Conservation (phyloP, 306 rosid genomes). For the Dalbergia cultrata region DNA sequence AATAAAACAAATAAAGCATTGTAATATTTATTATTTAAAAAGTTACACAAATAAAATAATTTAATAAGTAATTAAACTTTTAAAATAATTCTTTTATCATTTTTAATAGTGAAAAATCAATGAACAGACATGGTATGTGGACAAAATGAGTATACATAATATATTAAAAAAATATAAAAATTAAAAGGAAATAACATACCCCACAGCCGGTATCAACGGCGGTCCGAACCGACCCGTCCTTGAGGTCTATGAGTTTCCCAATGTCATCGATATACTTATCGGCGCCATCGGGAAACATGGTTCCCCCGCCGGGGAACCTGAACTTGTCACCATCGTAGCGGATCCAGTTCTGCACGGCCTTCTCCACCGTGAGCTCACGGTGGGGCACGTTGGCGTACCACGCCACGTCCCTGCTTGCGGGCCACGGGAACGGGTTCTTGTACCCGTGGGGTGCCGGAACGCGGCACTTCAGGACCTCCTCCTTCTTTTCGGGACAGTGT, state of each 20-base stretch:
- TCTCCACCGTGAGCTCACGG: conserved; percentile 86
- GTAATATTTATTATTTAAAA: too few relatives aligned
- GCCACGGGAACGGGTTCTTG: conserved; percentile 75
- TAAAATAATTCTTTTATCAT: too few relatives aligned
- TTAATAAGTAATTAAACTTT: too few relatives aligned
- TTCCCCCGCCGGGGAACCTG: conserved; percentile 88
- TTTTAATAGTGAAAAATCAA: too few relatives aligned
- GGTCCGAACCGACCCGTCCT: conserved; percentile 72
- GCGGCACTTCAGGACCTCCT: conserved; percentile 67
- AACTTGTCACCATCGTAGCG: conserved; percentile 71
- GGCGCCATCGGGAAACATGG: conserved; percentile 89
- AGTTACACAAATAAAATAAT: too few relatives aligned
- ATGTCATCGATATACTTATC: conserved; percentile 87
- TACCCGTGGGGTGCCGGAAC: conserved; percentile 82
- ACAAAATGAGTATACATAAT: background rate
- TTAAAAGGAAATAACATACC: conserved; percentile 48
- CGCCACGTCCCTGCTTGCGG: conserved; percentile 72
- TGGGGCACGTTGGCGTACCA: conserved; percentile 91
- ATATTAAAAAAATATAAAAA: background rate
- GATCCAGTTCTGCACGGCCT: conserved; percentile 95
- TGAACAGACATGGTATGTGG: too few relatives aligned
- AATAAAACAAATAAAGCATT: too few relatives aligned
- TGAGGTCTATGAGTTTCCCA: conserved; percentile 61
- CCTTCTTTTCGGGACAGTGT: conserved; percentile 68
- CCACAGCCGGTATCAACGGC: conserved; percentile 97